Evolutionary conservation across 2,329 filamentous ascomycete species (phyloP), one percentile per base, ranked within the genome.

Genomic region (Ceratocystiopsis sp.): DNA sequence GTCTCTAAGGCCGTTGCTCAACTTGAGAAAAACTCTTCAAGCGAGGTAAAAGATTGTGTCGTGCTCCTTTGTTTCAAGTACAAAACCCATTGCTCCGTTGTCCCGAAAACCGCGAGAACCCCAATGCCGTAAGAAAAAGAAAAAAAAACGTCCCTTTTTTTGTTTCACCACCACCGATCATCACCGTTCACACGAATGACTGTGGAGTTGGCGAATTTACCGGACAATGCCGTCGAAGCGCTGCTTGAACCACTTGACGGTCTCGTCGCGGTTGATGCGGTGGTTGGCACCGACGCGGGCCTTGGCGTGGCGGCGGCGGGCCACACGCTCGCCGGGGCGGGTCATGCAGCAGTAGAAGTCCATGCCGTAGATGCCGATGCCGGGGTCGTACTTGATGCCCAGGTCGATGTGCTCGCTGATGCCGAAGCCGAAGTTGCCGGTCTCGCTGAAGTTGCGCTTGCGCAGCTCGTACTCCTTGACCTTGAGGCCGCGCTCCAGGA

Each of bases 341-440:
- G 86, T 94, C 91, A 98, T 98, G 85, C 89, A 96, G 84, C 81
- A 87, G 83, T 95, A 98, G 74, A 98, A 98, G 74, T 98, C 91
- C 91, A 98, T 98, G 67, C 91, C 87, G 77, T 94, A 95, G 68
- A 95, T 95, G 80, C 87, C 87, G 59, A 95, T 95, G 53, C 77
- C 82, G 53, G 87, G 87, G 73, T 95, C 87, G 75, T 95, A 95
- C 81, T 98, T 98, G 84, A 98, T 98, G 63, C 91, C 91, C 61
- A 98, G 78, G 78, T 98, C 91, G 71, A 98, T 98, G 83, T 98
- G 91, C 75, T 98, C 91, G 73, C 77, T 86, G 76, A 98, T 98
- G 75, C 91, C 91, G 78, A 98, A 98, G 59, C 91, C 91, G 67
- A 98, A 98, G 83, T 95, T 94, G 66, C 91, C 91, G 55, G 89